Evolutionary conservation across 1,284 basidiomycete species (phyloP).

Genomic region (Tetrapyrgos nigripes): DNA sequence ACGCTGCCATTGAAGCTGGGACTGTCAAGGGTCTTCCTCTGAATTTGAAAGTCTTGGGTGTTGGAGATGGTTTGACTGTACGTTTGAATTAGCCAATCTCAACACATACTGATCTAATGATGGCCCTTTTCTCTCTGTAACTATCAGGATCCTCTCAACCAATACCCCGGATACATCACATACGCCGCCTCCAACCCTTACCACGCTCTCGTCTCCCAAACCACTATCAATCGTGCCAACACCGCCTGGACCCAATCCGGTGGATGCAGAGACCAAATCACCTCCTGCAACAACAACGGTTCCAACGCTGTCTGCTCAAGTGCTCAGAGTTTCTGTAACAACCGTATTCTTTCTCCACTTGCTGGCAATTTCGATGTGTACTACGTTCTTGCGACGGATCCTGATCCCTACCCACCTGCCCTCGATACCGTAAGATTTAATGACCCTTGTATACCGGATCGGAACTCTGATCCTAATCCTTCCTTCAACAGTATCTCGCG

Average conservation of each 20-base stretch:
- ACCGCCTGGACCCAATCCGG: slow-evolving; percentile 48
- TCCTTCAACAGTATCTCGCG: slow-evolving; percentile 53
- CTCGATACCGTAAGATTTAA: no score
- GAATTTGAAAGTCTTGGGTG: slow-evolving; percentile 65
- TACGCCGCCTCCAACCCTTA: slow-evolving; percentile 65
- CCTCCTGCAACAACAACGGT: slow-evolving; percentile 53
- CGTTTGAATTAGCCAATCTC: slow-evolving; percentile 13
- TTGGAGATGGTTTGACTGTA: slow-evolving; percentile 71
- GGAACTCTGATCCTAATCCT: no score
- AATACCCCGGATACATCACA: slow-evolving; percentile 62
- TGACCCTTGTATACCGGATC: no score
- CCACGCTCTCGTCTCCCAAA: slow-evolving; percentile 52
- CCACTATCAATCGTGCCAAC: slow-evolving; percentile 48
- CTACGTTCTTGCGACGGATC: slow-evolving; percentile 54
- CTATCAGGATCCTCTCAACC: slow-evolving; percentile 58
- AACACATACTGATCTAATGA: slow-evolving; percentile 11
- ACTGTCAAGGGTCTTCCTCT: slow-evolving; percentile 54
- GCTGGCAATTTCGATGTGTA: slow-evolving; percentile 58
- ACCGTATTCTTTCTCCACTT: slow-evolving; percentile 54
- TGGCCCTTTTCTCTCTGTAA: not conserved
- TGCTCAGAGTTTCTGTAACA: slow-evolving; percentile 64
- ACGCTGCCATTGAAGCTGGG: slow-evolving; percentile 59
- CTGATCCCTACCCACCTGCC: slow-evolving; percentile 41
- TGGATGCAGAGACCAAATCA: slow-evolving; percentile 62
- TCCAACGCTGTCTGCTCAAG: slow-evolving; percentile 54